Base-by-base conservation (phyloP, 108 stramenopile species). In the Schizochytrium sp. region DNA sequence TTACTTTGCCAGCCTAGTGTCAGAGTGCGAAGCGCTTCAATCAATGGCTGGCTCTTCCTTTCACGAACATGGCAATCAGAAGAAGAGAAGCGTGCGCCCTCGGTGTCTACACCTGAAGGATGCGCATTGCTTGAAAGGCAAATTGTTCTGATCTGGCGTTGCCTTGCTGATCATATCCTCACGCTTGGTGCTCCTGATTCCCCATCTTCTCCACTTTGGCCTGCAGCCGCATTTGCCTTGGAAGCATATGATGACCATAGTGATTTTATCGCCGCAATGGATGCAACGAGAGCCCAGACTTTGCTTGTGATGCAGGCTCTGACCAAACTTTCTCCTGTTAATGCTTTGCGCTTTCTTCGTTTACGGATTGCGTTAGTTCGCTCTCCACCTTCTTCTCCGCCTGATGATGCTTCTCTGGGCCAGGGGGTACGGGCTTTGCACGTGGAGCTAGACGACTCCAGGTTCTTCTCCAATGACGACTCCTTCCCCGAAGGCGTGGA, bases 151-250 rank as follows among this genome's bases (percentile, higher is more conserved):
- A 2, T 1, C 1, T 83, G 47, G 53, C 76, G 76, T 5, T 83
- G 76, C 76, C 76, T 83, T 0, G 76, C 76, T 10, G 76, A 83
- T 42, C 76, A 83, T 83, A 40, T 83, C 12, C 49, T 83, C 55
- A 40, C 47, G 15, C 50, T 83, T 42, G 76, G 76, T 8, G 50
- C 47, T 53, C 76, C 76, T 0, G 47, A 49, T 38, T 83, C 76
- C 7, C 76, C 76, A 5, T 10, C 50, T 12, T 55, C 76, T n/a
- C 5, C 50, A 10, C 47, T 55, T 10, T 83, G 76, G 76, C 76
- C 76, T 12, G 53, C 76, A 10, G 76, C 76, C 47, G 47, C 76
- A n/a, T 83, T 83, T 55, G 47, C 76, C 13, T 38, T 55, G 50
- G 76, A 83, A 53, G 19, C 47, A 38, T 83, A 19, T 42, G 76